Percentiles rank a stretch among this genome's conserved stretches.
Evolutionary conservation across 371 early-diverging fungal species (phyloP).

Genomic region (Mucor racemosus): DNA sequence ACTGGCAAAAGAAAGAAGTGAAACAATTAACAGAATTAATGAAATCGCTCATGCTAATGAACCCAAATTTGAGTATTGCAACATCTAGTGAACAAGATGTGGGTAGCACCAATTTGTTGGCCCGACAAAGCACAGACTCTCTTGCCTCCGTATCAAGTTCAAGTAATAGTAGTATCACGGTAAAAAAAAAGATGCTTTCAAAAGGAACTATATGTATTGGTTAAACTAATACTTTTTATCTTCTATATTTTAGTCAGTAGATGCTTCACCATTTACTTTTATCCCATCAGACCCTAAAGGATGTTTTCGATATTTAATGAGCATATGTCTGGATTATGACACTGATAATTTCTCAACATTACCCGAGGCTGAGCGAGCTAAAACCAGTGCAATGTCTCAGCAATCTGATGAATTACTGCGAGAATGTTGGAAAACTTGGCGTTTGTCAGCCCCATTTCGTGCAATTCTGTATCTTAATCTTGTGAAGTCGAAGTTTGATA

Average conservation of each 20-base stretch:
- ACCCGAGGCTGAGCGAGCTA: conserved; percentile 40
- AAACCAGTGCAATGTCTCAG: conserved; percentile 41
- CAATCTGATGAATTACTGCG: conserved; percentile 57
- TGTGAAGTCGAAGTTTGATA: conserved; percentile 48
- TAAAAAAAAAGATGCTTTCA: background rate
- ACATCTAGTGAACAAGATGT: conserved; percentile 25
- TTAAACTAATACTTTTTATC: background rate
- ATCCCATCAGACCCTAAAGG: conserved; percentile 52
- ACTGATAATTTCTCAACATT: conserved; percentile 28
- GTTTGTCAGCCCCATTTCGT: conserved; percentile 61
- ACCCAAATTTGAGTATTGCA: conserved; percentile 29
- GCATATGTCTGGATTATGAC: conserved; percentile 47
- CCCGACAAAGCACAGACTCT: conserved; percentile 11
- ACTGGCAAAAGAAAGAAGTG: conserved; percentile 40
- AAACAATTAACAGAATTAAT: conserved; percentile 37
- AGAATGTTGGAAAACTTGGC: conserved; percentile 67
- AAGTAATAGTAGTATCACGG: background rate
- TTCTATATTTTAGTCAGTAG: background rate
- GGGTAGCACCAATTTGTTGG: conserved; percentile 17
- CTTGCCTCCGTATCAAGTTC: background rate
- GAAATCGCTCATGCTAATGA: conserved; percentile 34
- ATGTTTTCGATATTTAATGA: conserved; percentile 47
- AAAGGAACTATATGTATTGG: background rate
- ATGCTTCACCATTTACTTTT: conserved; percentile 32
- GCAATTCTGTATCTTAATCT: conserved; percentile 61